Evolutionary conservation across 192 early-diverging fungal genomes (phyloP).

Genomic region (Geranomyces michiganensis): DNA sequence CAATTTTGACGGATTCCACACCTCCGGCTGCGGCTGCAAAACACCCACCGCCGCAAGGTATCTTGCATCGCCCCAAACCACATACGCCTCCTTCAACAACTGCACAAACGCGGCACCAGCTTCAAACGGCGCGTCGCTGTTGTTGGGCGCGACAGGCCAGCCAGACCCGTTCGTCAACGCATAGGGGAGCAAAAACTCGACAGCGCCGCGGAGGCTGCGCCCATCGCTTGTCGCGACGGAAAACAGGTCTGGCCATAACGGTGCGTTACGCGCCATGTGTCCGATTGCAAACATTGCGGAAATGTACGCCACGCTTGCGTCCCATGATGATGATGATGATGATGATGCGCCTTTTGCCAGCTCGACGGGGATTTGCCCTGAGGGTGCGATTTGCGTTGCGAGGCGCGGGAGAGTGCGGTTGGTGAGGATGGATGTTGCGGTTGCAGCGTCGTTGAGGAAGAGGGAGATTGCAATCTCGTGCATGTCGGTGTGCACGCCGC

Average conservation of each 20-base stretch:
- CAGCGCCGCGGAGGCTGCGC: conserved; percentile 48
- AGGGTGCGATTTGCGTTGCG: conserved; percentile 35
- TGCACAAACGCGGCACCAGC: conserved; percentile 5
- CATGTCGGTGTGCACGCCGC: conserved; percentile 62
- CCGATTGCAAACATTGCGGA: conserved; percentile 13
- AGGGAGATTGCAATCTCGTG: conserved; percentile 50
- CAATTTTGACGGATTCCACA: conserved; percentile 30
- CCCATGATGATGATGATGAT: conserved; percentile 53
- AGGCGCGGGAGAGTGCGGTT: conserved; percentile 46
- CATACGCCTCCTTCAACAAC: conserved; percentile 53
- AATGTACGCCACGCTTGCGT: conserved; percentile 33
- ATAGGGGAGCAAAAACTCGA: conserved; percentile 58
- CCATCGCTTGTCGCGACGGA: conserved; percentile 36
- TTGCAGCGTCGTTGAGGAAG: conserved; percentile 44
- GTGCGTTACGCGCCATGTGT: conserved; percentile 2
- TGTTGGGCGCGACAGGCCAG: conserved; percentile 36
- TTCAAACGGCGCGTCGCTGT: neutral
- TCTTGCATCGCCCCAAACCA: conserved; percentile 49
- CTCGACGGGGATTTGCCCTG: conserved; percentile 50
- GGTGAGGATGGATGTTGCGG: conserved; percentile 32
- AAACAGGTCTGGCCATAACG: conserved; percentile 9
- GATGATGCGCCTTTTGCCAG: conserved; percentile 38
- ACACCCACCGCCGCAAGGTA: conserved; percentile 42
- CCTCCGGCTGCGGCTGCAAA: conserved; percentile 24
- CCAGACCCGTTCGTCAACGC: conserved; percentile 44